Percentiles rank a stretch among this genome's conserved stretches.
These are phyloP conservation scores for Entomortierella chlamydospora DNA, from an alignment of 192 early-diverging fungal genomes.

Conservation along the genomic window DNA sequence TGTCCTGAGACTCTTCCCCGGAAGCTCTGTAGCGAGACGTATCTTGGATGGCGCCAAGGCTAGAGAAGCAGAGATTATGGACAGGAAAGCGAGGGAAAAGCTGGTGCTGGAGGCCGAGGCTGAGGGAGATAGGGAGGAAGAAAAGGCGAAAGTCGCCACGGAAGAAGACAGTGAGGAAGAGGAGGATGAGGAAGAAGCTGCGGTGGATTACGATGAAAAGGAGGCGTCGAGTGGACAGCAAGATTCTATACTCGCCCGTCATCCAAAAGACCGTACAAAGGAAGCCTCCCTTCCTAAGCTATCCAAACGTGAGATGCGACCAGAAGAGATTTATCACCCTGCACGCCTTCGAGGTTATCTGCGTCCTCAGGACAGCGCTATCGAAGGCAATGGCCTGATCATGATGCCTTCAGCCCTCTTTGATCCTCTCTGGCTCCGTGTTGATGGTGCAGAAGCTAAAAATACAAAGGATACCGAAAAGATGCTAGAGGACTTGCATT, in stretches of 20 bases:
- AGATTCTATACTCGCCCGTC: too few species aligned
- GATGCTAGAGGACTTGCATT: conserved; percentile 25
- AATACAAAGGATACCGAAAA: conserved; percentile 6
- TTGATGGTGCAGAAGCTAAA: conserved; percentile 17
- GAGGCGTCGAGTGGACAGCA: too few species aligned
- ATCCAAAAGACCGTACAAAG: background rate
- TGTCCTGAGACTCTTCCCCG: conserved; percentile 24
- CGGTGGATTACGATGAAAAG: too few species aligned
- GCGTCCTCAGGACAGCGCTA: conserved; percentile 6
- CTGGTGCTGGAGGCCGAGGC: background rate
- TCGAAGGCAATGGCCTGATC: conserved; percentile 38
- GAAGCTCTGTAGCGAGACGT: conserved; percentile 29
- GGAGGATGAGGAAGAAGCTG: background rate
- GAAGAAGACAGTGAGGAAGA: background rate
- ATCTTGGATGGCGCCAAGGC: conserved; percentile 46
- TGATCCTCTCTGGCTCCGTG: conserved; percentile 54
- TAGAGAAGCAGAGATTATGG: conserved; percentile 16
- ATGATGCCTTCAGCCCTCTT: conserved; percentile 48
- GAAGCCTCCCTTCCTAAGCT: background rate
- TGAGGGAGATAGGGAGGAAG: background rate
- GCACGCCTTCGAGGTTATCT: conserved; percentile 41
- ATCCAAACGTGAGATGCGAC: conserved; percentile 38
- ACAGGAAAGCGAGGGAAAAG: conserved; percentile 3
- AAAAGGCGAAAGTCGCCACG: background rate
- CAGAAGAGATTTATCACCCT: conserved; percentile 52